phyloP scores from a whole-genome alignment of 2,329 filamentous ascomycete genomes.

The Didymella lethalis region DNA sequence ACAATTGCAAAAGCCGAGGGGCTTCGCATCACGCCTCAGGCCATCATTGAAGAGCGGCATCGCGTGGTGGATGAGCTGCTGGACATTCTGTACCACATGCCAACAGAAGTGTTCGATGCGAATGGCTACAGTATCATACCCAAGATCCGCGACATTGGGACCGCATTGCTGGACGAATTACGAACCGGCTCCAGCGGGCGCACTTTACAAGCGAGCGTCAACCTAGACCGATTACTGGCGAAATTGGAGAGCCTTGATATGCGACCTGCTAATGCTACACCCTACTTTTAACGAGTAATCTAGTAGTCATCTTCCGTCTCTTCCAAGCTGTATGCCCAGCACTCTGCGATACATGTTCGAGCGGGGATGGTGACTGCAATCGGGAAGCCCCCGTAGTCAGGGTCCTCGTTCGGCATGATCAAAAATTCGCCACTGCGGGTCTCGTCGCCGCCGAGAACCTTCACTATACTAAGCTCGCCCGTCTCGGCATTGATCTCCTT shows the following conservation, averaged over 20 bases:
- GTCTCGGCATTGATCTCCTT: slow-evolving; percentile 51
- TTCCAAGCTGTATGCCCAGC: slow-evolving; percentile 37
- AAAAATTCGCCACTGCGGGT: slow-evolving; percentile 57
- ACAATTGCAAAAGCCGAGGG: slow-evolving; percentile 22
- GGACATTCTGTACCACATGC: slow-evolving; percentile 28
- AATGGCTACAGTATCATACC: slow-evolving; percentile 34
- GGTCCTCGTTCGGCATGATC: slow-evolving; percentile 65
- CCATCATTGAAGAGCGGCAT: slow-evolving; percentile 30
- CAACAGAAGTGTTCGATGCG: slow-evolving; percentile 32
- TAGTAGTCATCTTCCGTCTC: slow-evolving; percentile 31
- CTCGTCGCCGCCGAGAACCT: slow-evolving; percentile 57
- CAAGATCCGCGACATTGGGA: slow-evolving; percentile 33
- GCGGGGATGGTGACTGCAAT: slow-evolving; percentile 64
- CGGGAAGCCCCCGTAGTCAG: slow-evolving; percentile 65
- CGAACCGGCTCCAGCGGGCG: slow-evolving; percentile 25
- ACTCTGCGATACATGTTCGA: slow-evolving; percentile 48
- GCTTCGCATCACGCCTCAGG: slow-evolving; percentile 23
- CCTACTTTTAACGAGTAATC: neutral
- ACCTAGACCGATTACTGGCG: slow-evolving; percentile 24
- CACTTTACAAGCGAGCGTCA: slow-evolving; percentile 27
- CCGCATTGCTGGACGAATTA: slow-evolving; percentile 29
- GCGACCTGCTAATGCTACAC: slow-evolving; percentile 11
- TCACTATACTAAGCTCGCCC: slow-evolving; percentile 49
- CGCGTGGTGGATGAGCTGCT: slow-evolving; percentile 30
- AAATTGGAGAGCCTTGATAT: slow-evolving; percentile 29